A percentile compares a stretch with the other conserved stretches of the same genome.
phyloP scores from a whole-genome alignment of 371 early-diverging fungal species.

The Mortierella sp. region DNA sequence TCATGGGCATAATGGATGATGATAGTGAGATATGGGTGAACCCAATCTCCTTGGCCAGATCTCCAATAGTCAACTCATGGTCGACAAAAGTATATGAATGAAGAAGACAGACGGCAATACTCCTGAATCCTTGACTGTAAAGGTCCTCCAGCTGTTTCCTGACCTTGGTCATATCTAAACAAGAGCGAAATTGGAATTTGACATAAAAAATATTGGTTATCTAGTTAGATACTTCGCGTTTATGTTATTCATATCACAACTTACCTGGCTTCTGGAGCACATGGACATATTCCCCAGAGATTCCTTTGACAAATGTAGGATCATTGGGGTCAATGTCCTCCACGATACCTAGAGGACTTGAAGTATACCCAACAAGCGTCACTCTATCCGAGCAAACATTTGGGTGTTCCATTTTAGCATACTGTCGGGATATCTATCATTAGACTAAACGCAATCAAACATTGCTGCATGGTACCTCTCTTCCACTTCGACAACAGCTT shows the following conservation, averaged over 20 bases:
- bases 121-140: conserved; percentile 80
- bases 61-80: conserved; percentile 83
- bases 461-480: conserved; percentile 71
- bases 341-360: conserved; percentile 66
- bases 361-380: conserved; percentile 80
- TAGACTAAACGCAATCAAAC: neutral
- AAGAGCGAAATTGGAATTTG: neutral
- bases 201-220: neutral
- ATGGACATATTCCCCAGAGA: conserved; percentile 89
- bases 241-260: neutral
- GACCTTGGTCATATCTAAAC: conserved; percentile 64
- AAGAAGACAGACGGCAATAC: conserved; percentile 92
- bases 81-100: conserved; percentile 93
- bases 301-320: conserved; percentile 69
- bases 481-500: conserved; percentile 88
- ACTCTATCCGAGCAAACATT: conserved; percentile 60
- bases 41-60: conserved; percentile 80
- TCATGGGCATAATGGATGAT: conserved; percentile 90
- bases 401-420: neutral
- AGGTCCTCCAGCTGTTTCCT: conserved; percentile 70
- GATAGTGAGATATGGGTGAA: conserved; percentile 90
- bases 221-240: neutral
- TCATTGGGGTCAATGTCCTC: conserved; percentile 54
- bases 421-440: neutral
- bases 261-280: conserved; percentile 78